These are phyloP conservation scores for Tetraselmis striata DNA, from an alignment of 139 green algal species.

Conservation along the genomic window DNA sequence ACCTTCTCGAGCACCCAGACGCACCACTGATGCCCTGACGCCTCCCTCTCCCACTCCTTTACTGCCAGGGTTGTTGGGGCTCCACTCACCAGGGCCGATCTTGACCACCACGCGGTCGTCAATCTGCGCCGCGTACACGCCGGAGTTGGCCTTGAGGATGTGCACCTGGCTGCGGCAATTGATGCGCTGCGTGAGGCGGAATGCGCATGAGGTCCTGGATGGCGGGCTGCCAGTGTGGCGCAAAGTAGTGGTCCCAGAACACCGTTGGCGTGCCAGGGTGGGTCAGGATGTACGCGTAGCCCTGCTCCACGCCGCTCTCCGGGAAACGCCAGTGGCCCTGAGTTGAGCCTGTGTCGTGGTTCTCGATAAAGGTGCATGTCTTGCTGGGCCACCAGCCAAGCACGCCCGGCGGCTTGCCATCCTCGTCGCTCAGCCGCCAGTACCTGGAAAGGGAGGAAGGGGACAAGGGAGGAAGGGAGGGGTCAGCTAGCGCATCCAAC, in stretches of 20 bases:
- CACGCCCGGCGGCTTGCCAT: conserved; percentile 43
- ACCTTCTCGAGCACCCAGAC: conserved; percentile 28
- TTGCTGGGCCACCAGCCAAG: conserved; percentile 46
- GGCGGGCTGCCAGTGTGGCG: conserved; percentile 23
- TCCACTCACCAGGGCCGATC: conserved; percentile 20
- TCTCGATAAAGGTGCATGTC: conserved; percentile 58
- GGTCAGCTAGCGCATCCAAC: neutral
- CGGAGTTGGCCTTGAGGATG: conserved; percentile 29
- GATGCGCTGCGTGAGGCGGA: conserved; percentile 27
- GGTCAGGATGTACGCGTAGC: conserved; percentile 60
- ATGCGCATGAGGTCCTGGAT: conserved; percentile 32
- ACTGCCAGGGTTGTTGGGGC: conserved; percentile 1
- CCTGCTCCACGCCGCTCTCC: conserved; percentile 33
- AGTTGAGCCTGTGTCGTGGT: conserved; percentile 47
- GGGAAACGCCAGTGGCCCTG: conserved; percentile 54
- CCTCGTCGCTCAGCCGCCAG: conserved; percentile 26
- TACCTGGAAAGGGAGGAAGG: too few relatives aligned
- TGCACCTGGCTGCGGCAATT: conserved; percentile 33
- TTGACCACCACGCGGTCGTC: conserved; percentile 27
- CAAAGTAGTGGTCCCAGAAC: conserved; percentile 50
- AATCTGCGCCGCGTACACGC: conserved; percentile 44
- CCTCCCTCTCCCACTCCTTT: conserved; percentile 36
- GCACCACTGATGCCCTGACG: conserved; percentile 35
- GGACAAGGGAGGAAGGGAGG: neutral
- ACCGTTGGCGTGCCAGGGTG: conserved; percentile 46